phyloP scores from a whole-genome alignment of 805 yeast genomes.

The Myxozyma neotropica region DNA sequence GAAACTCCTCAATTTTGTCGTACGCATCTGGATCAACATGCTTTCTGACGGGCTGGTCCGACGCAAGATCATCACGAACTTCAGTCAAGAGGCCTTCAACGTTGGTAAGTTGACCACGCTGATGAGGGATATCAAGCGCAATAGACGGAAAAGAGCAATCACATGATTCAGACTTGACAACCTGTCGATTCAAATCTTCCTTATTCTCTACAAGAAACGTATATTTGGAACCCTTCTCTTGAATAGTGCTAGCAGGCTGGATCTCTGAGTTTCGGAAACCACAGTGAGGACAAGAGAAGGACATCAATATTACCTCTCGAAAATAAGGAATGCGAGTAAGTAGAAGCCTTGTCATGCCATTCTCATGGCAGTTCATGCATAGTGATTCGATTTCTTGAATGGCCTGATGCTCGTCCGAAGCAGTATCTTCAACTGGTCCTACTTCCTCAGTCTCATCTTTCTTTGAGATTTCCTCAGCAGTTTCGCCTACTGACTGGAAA shows the following conservation, averaged over 20 bases:
- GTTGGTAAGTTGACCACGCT: slow-evolving; percentile 89
- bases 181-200: slow-evolving; percentile 83
- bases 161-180: slow-evolving; percentile 87
- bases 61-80: slow-evolving; percentile 75
- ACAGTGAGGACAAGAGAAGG: slow-evolving; percentile 95
- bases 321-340: slow-evolving; percentile 90
- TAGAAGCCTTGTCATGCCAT: slow-evolving; percentile 80
- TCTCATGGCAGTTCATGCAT: slow-evolving; percentile 92
- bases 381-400: slow-evolving; percentile 93
- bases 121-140: slow-evolving; percentile 93
- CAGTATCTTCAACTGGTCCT: slow-evolving; percentile 28
- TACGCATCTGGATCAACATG: slow-evolving; percentile 71
- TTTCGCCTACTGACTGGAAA: slow-evolving; percentile 24
- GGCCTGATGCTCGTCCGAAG: slow-evolving; percentile 64
- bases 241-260: slow-evolving; percentile 93
- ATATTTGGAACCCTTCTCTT: slow-evolving; percentile 82
- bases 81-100: slow-evolving; percentile 86
- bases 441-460: slow-evolving; percentile 64
- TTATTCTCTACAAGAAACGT: slow-evolving; percentile 65
- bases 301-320: slow-evolving; percentile 88
- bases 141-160: slow-evolving; percentile 76
- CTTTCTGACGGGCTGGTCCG: slow-evolving; percentile 82
- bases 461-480: slow-evolving; percentile 48
- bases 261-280: slow-evolving; percentile 87
- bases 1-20: slow-evolving; percentile 70